Conservation (phyloP, 495 filamentous ascomycete genomes). For the Thozetella sp. region DNA sequence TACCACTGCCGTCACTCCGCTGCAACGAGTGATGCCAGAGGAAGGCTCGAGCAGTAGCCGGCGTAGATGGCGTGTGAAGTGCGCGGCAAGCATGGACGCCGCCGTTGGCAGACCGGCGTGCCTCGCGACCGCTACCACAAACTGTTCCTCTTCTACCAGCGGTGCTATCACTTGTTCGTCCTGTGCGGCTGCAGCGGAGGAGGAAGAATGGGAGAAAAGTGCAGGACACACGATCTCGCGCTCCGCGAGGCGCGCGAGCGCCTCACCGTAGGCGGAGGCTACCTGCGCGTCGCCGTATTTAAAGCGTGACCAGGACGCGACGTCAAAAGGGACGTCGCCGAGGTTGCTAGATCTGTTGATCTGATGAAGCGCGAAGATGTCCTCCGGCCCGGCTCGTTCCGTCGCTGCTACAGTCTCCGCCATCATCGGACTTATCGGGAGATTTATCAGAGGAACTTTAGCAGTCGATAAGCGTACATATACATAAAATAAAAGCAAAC, state of each 20-base stretch:
- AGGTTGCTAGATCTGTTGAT: not conserved
- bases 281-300: not conserved
- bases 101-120: not conserved
- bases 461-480: not conserved
- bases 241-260: not conserved
- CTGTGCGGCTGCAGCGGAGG: not conserved
- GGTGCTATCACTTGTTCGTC: not conserved
- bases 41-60: not conserved
- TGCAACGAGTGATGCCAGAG: not conserved
- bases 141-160: not conserved
- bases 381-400: not conserved
- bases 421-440: not conserved
- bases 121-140: not conserved
- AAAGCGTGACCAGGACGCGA: not conserved
- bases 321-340: not conserved
- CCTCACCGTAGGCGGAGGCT: not conserved
- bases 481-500: not conserved
- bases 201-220: not conserved
- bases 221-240: not conserved
- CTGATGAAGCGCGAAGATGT: not conserved
- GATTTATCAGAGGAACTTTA: not conserved
- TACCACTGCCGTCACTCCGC: not conserved
- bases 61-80: not conserved
- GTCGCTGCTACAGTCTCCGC: not conserved
- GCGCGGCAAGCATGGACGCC: not conserved